Evolutionary conservation across 2,329 filamentous ascomycete species (phyloP).

Genomic region (Thermoascus crustaceus): DNA sequence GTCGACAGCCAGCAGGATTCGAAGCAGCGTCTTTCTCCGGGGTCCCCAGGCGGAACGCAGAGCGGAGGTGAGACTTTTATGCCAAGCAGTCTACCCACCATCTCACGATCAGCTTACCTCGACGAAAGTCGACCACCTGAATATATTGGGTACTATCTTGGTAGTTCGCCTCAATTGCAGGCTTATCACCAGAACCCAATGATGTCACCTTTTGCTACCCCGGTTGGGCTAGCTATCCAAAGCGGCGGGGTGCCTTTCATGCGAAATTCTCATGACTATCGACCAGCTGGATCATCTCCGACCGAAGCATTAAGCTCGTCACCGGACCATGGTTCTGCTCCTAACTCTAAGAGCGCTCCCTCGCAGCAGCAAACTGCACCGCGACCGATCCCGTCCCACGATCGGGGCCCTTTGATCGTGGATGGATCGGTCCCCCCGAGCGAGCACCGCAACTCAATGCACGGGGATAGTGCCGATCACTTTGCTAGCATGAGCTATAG

Average conservation of each 20-base stretch:
- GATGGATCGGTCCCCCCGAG: constrained; percentile 38
- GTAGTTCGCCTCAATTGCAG: constrained; percentile 36
- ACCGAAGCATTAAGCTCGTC: constrained; percentile 16
- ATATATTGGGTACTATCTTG: constrained; percentile 40
- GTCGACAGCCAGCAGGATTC: constrained; percentile 21
- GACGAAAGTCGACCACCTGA: constrained; percentile 36
- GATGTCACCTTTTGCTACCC: constrained; percentile 29
- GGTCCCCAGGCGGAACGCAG: constrained; percentile 25
- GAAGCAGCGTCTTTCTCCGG: constrained; percentile 23
- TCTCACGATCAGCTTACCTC: constrained; percentile 22
- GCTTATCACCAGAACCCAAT: constrained; percentile 32
- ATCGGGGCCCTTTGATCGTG: constrained; percentile 38
- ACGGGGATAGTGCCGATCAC: constrained; percentile 28
- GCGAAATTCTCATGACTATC: constrained; percentile 27
- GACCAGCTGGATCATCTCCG: constrained; percentile 16
- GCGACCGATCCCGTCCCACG: constrained; percentile 20
- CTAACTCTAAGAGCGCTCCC: constrained; percentile 13
- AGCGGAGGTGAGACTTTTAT: constrained; percentile 26
- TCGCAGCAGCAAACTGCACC: constrained; percentile 17
- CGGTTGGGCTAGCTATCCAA: constrained; percentile 32
- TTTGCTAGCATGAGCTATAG: constrained; percentile 31
- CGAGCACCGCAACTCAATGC: constrained; percentile 26
- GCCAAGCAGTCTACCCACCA: constrained; percentile 26
- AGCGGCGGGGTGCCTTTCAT: constrained; percentile 30
- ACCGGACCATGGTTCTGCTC: constrained; percentile 17